Conservation (phyloP, 179 eudicot species). For the Silene coronaria region DNA sequence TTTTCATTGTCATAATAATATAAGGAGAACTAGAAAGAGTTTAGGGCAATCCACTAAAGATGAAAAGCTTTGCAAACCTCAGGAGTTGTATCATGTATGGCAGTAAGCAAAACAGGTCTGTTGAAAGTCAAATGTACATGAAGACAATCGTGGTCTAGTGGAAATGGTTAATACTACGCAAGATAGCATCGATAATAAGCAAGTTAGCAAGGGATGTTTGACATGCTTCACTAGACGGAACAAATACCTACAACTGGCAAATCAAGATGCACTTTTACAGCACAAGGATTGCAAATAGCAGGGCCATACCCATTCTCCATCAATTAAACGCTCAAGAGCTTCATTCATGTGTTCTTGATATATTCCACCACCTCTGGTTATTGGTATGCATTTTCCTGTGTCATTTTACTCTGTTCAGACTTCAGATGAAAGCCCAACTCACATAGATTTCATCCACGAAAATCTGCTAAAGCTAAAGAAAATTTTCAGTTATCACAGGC, state of each 20-base stretch:
- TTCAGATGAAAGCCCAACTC: constrained; percentile 23
- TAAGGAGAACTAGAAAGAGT: background rate
- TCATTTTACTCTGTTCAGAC: constrained; percentile 28
- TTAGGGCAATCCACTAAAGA: background rate
- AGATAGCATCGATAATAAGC: too few species aligned
- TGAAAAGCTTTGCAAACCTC: background rate
- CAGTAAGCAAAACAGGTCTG: background rate
- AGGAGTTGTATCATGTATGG: background rate
- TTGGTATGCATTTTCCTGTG: constrained; percentile 96
- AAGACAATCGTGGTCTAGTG: background rate
- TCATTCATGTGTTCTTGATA: constrained; percentile 94
- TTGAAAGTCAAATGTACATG: background rate
- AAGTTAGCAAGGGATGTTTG: background rate
- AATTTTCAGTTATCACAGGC: constrained; percentile 11
- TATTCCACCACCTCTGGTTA: constrained; percentile 86
- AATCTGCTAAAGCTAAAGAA: constrained; percentile 22
- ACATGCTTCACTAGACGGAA: background rate
- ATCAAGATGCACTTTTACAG: background rate
- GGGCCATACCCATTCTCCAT: constrained; percentile 77
- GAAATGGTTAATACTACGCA: too few species aligned
- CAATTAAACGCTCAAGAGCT: constrained; percentile 73
- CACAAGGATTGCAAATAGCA: constrained; percentile 10
- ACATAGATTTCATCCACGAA: constrained; percentile 27
- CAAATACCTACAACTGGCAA: background rate
- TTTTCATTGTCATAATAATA: background rate